Percentiles rank a stretch among this genome's conserved stretches.
Evolutionary conservation across 257 asterid genomes (phyloP).

Genomic region (Salvia splendens): DNA sequence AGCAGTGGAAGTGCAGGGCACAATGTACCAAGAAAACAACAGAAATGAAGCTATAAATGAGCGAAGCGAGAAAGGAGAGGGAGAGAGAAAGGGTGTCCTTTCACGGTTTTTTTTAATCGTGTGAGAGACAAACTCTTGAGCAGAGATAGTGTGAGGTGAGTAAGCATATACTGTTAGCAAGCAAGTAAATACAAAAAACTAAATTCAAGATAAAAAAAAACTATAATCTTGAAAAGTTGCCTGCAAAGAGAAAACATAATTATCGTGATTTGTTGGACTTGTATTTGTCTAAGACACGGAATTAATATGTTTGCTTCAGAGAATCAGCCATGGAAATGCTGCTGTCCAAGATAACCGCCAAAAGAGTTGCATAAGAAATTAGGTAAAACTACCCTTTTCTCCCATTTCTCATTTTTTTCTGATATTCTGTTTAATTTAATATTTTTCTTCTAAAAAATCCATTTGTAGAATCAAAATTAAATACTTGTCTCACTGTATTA

Average conservation of each 20-base stretch:
- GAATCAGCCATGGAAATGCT: slow-evolving; percentile 21
- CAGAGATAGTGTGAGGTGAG: slow-evolving; percentile 43
- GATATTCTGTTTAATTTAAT: neutral
- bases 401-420: neutral
- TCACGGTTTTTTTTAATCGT: neutral
- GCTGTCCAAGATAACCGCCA: slow-evolving; percentile 20
- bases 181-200: slow-evolving; percentile 29
- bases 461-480: too few relatives aligned
- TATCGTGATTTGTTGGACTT: slow-evolving; percentile 4
- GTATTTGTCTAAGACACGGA: slow-evolving; percentile 25
- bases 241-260: neutral
- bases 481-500: too few relatives aligned
- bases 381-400: neutral
- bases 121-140: slow-evolving; percentile 33
- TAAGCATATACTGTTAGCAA: slow-evolving; percentile 41
- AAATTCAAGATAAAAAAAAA: slow-evolving; percentile 24
- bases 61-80: slow-evolving; percentile 24
- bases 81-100: slow-evolving; percentile 3
- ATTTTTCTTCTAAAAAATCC: neutral
- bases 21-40: slow-evolving; percentile 32
- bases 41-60: slow-evolving; percentile 30
- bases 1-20: slow-evolving; percentile 15
- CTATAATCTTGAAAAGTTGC: slow-evolving; percentile 1
- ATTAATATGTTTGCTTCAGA: slow-evolving; percentile 27
- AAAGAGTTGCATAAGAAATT: slow-evolving; percentile 10